Evolutionary conservation across 1,139 yeast genomes (phyloP), one percentile per base, ranked within the genome.

Genomic region (Blastobotrys capitulatus): DNA sequence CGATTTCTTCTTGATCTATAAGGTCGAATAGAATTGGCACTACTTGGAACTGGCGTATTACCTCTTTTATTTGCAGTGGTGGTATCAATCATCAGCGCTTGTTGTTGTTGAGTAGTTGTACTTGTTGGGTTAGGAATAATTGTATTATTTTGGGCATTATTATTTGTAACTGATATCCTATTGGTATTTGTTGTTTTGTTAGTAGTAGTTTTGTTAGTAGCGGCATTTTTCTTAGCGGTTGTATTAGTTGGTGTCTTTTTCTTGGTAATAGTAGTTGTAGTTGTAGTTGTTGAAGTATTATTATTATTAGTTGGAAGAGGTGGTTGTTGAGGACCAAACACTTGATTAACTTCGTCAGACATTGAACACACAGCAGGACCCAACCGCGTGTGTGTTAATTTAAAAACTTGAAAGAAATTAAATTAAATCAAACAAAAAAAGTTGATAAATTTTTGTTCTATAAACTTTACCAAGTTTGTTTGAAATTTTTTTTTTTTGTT

Each of bases 1-100:
- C 63, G 52, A 39, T 46, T 52, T 36, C 53, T 39, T 20, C 54
- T 45, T 16, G 55, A 52, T 27, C 54, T 42, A 27, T 52, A 52
- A 6, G 55, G 55, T 15, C 55, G 48, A 6, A 52, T 42, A 6
- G 51, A 42, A 15, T 19, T 35, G 3, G 41, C 18, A 12, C 37
- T 20, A 16, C 27, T 41, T 32, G 46, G 37, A 5, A 16, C 26
- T 8, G 26, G 25, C 6, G 25, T 25, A 34, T 25, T 39, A 6
- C 25, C 25, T 4, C 38, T 7, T 18, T 36, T 36, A 18, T 36
- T 18, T n/a, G 25, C 25, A 6, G 25, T 27, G 9, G 42, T 15
- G 27, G 12, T n/a, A 25, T n/a, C 19, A 20, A 32, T 13, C 27
- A 15, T 22, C 25, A 39, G 42, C n/a, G 42, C 42, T 22, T 22